A percentile compares a stretch with the other conserved stretches of the same genome.
Evolutionary conservation across 169 alveolate species (phyloP).

Genomic region (Babesia ovis): DNA sequence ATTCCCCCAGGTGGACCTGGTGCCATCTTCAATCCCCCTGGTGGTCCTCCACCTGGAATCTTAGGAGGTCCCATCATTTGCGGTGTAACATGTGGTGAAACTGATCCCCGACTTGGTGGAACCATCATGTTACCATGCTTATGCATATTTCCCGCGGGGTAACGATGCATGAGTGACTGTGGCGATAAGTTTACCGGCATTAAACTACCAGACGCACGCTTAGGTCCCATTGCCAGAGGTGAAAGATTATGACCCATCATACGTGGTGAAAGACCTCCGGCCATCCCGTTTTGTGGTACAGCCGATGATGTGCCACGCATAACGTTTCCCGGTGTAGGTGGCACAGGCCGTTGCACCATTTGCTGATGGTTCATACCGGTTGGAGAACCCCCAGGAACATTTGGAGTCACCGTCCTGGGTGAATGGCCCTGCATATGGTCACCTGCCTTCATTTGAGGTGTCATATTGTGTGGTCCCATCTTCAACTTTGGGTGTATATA

Average conservation of each 20-base stretch:
- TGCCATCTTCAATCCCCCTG: slow-evolving; percentile 8
- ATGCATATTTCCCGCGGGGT: background rate
- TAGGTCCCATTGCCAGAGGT: background rate
- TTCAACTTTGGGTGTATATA: slow-evolving; percentile 10
- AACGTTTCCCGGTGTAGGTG: background rate
- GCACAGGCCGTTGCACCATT: background rate
- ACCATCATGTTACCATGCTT: slow-evolving; percentile 7
- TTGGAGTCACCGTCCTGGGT: background rate
- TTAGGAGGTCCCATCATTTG: slow-evolving; percentile 21
- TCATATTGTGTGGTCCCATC: slow-evolving; percentile 3
- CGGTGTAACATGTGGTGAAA: background rate
- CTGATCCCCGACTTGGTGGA: background rate
- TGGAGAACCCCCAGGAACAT: slow-evolving; percentile 15
- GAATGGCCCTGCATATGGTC: slow-evolving; percentile 18
- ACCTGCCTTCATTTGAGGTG: slow-evolving; percentile 14
- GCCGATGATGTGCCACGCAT: slow-evolving; percentile 4
- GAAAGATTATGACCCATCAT: slow-evolving; percentile 11
- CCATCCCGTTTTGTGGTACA: no score
- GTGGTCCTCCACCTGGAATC: background rate
- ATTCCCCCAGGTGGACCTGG: slow-evolving; percentile 16
- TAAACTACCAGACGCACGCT: background rate
- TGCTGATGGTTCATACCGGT: slow-evolving; percentile 14
- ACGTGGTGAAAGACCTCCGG: background rate
- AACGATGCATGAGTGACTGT: background rate
- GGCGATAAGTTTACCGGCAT: slow-evolving; percentile 28